Percentiles rank a stretch among this genome's conserved stretches.
These are phyloP conservation scores for Lactarius trivialis DNA, from an alignment of 768 basidiomycete species.

Conservation along the genomic window DNA sequence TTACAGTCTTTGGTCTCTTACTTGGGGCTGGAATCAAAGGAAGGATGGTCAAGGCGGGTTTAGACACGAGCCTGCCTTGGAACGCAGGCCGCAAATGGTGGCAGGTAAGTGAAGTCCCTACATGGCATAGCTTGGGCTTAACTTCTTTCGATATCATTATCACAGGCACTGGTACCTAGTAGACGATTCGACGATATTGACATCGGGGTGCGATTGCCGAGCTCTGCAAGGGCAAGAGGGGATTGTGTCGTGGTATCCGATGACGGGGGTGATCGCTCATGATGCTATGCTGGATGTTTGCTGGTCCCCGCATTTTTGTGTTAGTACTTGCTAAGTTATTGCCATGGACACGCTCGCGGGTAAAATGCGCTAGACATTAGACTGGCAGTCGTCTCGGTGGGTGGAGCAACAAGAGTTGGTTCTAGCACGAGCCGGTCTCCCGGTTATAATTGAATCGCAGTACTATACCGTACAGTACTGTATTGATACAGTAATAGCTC, in stretches of 20 bases:
- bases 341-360: not conserved
- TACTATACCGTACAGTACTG: too few species aligned
- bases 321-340: not conserved
- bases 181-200: conserved; percentile 15
- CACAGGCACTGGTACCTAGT: conserved; percentile 14
- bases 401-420: not conserved
- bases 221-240: conserved; percentile 3
- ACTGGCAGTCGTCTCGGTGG: not conserved
- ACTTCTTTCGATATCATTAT: conserved; percentile 12
- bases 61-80: conserved; percentile 60
- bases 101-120: conserved; percentile 47
- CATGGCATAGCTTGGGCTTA: conserved; percentile 3
- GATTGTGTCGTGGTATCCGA: conserved; percentile 14
- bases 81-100: conserved; percentile 66
- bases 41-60: conserved; percentile 72
- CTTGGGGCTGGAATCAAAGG: conserved; percentile 80
- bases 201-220: not conserved
- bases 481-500: not conserved
- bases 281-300: not conserved
- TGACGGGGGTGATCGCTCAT: not conserved
- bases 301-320: not conserved
- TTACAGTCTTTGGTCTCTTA: conserved; percentile 81
- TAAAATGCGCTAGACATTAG: not conserved
- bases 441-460: not conserved
- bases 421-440: not conserved